Evolutionary conservation across 495 filamentous ascomycete species (phyloP), one percentile per base, ranked within the genome.

Genomic region (Hypoxylon lienhwacheense): DNA sequence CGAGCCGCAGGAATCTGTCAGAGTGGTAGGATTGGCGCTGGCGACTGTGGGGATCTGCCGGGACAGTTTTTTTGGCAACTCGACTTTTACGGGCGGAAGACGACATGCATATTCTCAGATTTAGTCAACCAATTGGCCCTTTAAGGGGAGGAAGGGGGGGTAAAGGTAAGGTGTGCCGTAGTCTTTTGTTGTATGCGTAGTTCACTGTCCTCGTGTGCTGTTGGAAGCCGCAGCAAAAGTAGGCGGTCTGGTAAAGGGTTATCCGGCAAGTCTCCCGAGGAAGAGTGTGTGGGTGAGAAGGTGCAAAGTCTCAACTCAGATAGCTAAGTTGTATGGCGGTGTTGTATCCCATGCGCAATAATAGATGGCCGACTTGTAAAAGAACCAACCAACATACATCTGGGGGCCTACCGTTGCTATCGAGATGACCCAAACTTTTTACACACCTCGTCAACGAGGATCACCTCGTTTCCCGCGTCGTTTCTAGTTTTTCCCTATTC

Each of bases 71-170:
- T 61, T 53, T 60, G 50, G 48, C 53, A 57, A 56, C 50, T 66
- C 56, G 60, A 50, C 46, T 62, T 55, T 61, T 62, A 68, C 60
- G 61, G 56, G 58, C 63, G 63, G 51, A 37, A 66, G 56, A 59
- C 60, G 45, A 41, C 63, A 66, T 68, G 61, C 55, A 68, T 68
- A 58, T 50, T 59, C n/a, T n/a, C 60, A 54, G 51, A 39, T 51
- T 47, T 41, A 49, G 48, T 54, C 33, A 64, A 59, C 56, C 51
- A 63, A 68, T 68, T 67, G 56, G 59, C 55, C 46, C 56, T 48
- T 51, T 40, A 36, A 33, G 8, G 50, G 49, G 63, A 34, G 5
- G 55, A 36, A 17, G n/a, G n/a, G n/a, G n/a, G n/a, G n/a, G n/a
- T n/a, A n/a, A n/a, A n/a, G n/a, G n/a, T n/a, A n/a, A 59, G 39